phyloP scores from a whole-genome alignment of 2,329 filamentous ascomycete genomes.

The Biscogniauxia mediterranea region DNA sequence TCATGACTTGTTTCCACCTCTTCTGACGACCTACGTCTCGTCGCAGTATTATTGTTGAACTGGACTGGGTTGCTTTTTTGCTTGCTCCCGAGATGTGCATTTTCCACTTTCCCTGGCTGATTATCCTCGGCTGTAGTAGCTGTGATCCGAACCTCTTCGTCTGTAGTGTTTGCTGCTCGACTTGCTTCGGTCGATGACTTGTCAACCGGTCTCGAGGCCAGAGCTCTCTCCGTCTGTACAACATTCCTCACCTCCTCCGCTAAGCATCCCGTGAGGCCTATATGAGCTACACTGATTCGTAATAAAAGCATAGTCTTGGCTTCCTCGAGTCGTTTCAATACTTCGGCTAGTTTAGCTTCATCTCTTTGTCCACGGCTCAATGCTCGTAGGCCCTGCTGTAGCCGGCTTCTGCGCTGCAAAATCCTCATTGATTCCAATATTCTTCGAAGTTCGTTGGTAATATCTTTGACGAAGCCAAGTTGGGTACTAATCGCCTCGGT shows the following conservation, averaged over 20 bases:
- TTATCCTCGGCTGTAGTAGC: too few relatives aligned
- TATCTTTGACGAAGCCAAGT: background rate
- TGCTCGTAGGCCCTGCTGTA: background rate
- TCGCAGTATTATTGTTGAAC: too few relatives aligned
- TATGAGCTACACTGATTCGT: background rate
- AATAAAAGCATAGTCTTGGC: background rate
- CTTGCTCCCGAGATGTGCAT: too few relatives aligned
- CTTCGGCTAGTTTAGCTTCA: background rate
- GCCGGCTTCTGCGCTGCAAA: background rate
- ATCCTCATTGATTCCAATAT: background rate
- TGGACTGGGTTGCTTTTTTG: too few relatives aligned
- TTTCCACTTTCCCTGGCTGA: too few relatives aligned
- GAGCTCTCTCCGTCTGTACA: background rate
- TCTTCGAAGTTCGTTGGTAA: background rate
- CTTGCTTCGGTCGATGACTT: background rate
- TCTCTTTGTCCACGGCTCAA: background rate
- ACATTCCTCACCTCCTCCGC: background rate
- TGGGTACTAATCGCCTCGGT: background rate
- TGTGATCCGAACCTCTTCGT: too few relatives aligned
- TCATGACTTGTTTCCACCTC: background rate
- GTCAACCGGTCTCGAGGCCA: background rate
- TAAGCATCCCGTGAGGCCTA: background rate
- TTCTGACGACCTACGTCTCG: background rate
- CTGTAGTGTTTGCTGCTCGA: background rate
- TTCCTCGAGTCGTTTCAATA: background rate